A percentile compares a stretch with the other conserved stretches of the same genome.
Conservation (phyloP, 257 asterid species). For the Scutellaria barbata region DNA sequence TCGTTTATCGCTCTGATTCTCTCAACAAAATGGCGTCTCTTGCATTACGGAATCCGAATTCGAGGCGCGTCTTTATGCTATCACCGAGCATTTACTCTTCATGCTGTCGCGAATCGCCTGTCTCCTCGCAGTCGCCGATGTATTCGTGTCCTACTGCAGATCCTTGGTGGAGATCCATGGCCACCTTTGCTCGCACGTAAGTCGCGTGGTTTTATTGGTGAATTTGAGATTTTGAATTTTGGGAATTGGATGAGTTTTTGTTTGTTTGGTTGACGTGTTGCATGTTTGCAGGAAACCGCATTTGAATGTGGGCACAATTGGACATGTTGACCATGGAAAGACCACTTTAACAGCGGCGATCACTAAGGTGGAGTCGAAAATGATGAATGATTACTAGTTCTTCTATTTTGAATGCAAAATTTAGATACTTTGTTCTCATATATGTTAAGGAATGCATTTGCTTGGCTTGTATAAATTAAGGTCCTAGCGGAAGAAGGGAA, state of each 20-base stretch:
- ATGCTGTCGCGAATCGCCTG: slow-evolving; percentile 36
- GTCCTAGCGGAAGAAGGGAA: slow-evolving; percentile 87
- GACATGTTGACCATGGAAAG: slow-evolving; percentile 61
- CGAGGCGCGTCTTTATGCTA: slow-evolving; percentile 36
- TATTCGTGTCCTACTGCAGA: slow-evolving; percentile 26
- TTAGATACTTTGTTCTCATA: background rate
- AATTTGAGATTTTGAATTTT: background rate
- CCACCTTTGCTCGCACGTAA: slow-evolving; percentile 51
- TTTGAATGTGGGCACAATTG: slow-evolving; percentile 44
- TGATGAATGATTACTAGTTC: background rate
- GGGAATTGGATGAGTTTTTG: background rate
- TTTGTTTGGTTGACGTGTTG: slow-evolving; percentile 22
- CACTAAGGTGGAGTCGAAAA: slow-evolving; percentile 57
- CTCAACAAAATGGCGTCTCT: slow-evolving; percentile 43
- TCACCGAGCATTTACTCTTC: slow-evolving; percentile 34
- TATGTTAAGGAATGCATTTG: background rate
- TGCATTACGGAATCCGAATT: slow-evolving; percentile 39
- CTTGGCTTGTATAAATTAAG: slow-evolving; percentile 38
- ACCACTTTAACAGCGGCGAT: slow-evolving; percentile 93
- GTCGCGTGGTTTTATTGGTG: background rate
- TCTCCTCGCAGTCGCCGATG: slow-evolving; percentile 27
- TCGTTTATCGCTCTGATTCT: background rate
- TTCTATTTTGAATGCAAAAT: background rate
- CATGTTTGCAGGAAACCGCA: slow-evolving; percentile 44
- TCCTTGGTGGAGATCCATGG: slow-evolving; percentile 52